Evolutionary conservation across 768 basidiomycete species (phyloP).

Genomic region (Hypholoma sublateritium): DNA sequence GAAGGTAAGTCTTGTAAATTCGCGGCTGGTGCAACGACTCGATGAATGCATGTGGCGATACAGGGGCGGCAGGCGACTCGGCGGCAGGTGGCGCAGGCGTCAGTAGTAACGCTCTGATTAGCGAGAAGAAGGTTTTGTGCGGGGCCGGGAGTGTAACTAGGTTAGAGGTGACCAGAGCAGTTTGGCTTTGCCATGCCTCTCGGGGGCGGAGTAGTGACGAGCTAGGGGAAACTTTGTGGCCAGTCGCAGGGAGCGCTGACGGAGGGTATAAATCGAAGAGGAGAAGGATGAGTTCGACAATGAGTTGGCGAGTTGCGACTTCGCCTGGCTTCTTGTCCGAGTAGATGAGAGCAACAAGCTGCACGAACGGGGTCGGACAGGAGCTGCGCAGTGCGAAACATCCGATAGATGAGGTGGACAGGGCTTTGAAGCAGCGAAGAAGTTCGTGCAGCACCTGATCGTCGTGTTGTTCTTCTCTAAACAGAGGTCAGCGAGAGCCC

Average conservation of each 20-base stretch:
- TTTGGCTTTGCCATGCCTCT: slow-evolving; percentile 59
- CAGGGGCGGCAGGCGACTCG: slow-evolving; percentile 31
- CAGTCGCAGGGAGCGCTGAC: slow-evolving; percentile 59
- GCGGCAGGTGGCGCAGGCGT: slow-evolving; percentile 37
- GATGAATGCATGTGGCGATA: slow-evolving; percentile 75
- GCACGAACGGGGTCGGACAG: slow-evolving; percentile 84
- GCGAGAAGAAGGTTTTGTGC: slow-evolving; percentile 70
- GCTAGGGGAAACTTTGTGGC: slow-evolving; percentile 21
- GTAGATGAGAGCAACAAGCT: slow-evolving; percentile 82
- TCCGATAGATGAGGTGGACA: slow-evolving; percentile 87
- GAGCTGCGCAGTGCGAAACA: slow-evolving; percentile 88
- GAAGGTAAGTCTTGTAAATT: slow-evolving; percentile 37
- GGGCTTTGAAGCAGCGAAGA: slow-evolving; percentile 89
- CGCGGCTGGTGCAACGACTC: slow-evolving; percentile 39
- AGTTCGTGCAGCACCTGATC: slow-evolving; percentile 93
- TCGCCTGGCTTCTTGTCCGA: slow-evolving; percentile 99
- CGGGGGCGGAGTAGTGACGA: slow-evolving; percentile 30
- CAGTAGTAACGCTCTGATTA: slow-evolving; percentile 76
- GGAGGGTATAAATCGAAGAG: slow-evolving; percentile 88
- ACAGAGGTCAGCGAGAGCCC: slow-evolving; percentile 1
- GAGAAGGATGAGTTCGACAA: slow-evolving; percentile 82
- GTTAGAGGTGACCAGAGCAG: slow-evolving; percentile 38
- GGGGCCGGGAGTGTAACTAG: slow-evolving; percentile 69
- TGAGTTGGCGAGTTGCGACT: slow-evolving; percentile 84
- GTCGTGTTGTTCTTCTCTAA: slow-evolving; percentile 95